These are phyloP conservation scores for Arctium minus DNA, from an alignment of 129 eudicot genomes.

Conservation along the genomic window DNA sequence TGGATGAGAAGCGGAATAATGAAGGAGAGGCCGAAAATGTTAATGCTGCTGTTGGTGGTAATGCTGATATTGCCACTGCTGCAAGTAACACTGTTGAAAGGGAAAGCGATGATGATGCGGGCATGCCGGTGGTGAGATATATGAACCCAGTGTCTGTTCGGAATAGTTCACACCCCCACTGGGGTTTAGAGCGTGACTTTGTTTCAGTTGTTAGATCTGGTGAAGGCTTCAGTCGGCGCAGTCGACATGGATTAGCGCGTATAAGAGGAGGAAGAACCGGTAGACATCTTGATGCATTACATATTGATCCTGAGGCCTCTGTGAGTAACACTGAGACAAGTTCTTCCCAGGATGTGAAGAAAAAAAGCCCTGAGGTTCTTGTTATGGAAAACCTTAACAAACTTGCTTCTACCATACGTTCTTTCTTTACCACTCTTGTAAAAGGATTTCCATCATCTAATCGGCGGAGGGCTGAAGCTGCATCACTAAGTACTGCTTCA, in stretches of 20 bases:
- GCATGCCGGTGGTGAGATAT: conserved; percentile 68
- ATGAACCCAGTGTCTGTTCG: conserved; percentile 79
- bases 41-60: conserved; percentile 21
- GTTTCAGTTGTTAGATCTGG: conserved; percentile 82
- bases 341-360: conserved; percentile 56
- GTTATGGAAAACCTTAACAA: conserved; percentile 66
- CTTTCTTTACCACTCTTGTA: conserved; percentile 80
- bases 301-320: conserved; percentile 76
- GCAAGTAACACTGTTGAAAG: conserved; percentile 50
- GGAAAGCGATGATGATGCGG: conserved; percentile 85
- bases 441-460: conserved; percentile 82
- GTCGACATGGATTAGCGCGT: conserved; percentile 86
- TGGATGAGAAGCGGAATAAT: conserved; percentile 60
- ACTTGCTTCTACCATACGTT: conserved; percentile 78
- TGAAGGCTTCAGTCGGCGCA: conserved; percentile 91
- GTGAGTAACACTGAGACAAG: conserved; percentile 43
- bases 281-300: conserved; percentile 80
- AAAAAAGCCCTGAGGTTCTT: conserved; percentile 73
- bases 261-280: conserved; percentile 85
- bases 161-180: conserved; percentile 67
- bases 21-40: conserved; percentile 55
- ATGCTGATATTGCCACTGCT: conserved; percentile 30
- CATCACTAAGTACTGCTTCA: conserved; percentile 72
- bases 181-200: conserved; percentile 92
- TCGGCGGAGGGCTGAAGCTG: conserved; percentile 90